phyloP scores from a whole-genome alignment of 495 filamentous ascomycete species.

The Hypoxylon perforatum region DNA sequence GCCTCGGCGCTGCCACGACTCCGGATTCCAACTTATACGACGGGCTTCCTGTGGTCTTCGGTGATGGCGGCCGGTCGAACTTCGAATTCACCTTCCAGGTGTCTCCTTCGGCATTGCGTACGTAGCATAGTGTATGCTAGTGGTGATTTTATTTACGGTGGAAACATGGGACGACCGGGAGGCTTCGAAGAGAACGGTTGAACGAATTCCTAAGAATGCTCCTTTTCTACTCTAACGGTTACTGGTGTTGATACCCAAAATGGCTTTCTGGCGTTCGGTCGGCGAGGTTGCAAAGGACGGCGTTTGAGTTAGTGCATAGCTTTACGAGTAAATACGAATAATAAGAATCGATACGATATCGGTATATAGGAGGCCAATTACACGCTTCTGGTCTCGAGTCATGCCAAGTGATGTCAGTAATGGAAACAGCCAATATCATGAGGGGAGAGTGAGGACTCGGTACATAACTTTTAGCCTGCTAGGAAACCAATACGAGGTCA shows the following conservation, averaged over 20 bases:
- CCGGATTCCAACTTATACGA: conserved; percentile 2
- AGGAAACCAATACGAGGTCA: no score
- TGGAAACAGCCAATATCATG: no score
- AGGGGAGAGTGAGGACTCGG: no score
- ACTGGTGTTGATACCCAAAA: conserved; percentile 39
- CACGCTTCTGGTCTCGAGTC: no score
- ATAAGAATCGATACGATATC: conserved; percentile 14
- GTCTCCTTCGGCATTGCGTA: conserved; percentile 5
- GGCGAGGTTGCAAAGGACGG: conserved; percentile 7
- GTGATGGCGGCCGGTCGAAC: conserved; percentile 36
- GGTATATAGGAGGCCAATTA: not conserved
- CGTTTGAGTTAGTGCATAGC: conserved; percentile 13
- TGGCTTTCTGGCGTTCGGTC: conserved; percentile 36
- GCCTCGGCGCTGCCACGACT: not conserved
- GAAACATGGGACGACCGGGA: not conserved
- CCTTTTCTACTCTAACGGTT: conserved; percentile 16
- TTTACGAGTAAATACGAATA: conserved; percentile 8
- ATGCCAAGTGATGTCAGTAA: no score
- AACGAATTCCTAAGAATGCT: conserved; percentile 5
- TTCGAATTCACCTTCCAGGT: conserved; percentile 39
- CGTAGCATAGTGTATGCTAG: conserved; percentile 1
- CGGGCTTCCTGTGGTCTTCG: conserved; percentile 41
- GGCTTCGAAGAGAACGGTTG: not conserved
- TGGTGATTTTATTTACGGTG: not conserved
- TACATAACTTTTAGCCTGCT: no score